Percentiles rank a stretch among this genome's conserved stretches.
These are phyloP conservation scores for Colletotrichum agaves DNA, from an alignment of 2,329 filamentous ascomycete genomes.

Conservation along the genomic window DNA sequence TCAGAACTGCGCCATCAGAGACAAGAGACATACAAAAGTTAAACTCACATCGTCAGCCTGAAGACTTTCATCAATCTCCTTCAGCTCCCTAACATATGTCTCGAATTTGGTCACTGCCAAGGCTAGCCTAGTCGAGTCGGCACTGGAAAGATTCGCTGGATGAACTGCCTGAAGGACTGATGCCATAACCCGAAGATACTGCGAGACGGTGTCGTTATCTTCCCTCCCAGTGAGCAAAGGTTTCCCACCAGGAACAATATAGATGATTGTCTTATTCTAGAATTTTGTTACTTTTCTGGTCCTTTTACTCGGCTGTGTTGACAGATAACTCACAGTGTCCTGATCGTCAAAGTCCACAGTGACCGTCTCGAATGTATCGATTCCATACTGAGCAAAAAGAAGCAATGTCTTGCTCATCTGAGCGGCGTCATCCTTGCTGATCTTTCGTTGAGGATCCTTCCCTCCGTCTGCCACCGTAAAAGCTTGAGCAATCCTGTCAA, in stretches of 20 bases:
- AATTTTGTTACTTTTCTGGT: conserved; percentile 55
- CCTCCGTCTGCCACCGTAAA: conserved; percentile 40
- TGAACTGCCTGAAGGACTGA: conserved; percentile 23
- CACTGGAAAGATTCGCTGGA: conserved; percentile 12
- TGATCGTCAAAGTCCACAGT: conserved; percentile 54
- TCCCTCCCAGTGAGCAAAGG: conserved; percentile 6
- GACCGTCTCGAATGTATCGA: conserved; percentile 52
- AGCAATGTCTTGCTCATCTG: conserved; percentile 50
- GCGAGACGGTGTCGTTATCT: conserved; percentile 7
- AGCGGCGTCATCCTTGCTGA: conserved; percentile 18
- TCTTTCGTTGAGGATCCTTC: conserved; percentile 42
- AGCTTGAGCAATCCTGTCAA: conserved; percentile 51
- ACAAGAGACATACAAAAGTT: background rate
- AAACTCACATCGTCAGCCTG: conserved; percentile 50
- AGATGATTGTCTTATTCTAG: conserved; percentile 60
- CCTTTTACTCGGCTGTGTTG: background rate
- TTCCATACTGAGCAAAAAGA: conserved; percentile 56
- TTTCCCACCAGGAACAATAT: conserved; percentile 6
- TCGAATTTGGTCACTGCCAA: conserved; percentile 15
- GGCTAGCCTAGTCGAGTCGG: conserved; percentile 7
- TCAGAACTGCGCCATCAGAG: background rate
- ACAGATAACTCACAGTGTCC: conserved; percentile 48
- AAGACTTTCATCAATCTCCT: conserved; percentile 45
- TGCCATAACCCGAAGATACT: conserved; percentile 12
- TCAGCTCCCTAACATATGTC: background rate